phyloP scores from a whole-genome alignment of 2,329 filamentous ascomycete genomes.

The Colletotrichum limetticola region DNA sequence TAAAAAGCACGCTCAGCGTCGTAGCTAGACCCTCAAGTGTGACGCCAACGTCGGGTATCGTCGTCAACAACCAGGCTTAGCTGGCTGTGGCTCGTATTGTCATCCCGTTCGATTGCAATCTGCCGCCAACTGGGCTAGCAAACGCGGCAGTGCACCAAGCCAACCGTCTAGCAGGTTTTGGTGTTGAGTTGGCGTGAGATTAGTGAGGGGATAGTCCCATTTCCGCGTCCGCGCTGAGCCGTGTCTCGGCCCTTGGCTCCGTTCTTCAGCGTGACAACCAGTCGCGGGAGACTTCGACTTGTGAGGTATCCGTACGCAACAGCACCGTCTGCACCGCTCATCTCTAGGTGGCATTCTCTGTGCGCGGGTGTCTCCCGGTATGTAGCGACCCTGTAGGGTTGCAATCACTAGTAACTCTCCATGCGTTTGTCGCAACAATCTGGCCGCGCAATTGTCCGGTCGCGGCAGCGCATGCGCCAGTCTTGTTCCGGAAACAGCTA shows the following conservation, averaged over 20 bases:
- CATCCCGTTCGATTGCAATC: background rate
- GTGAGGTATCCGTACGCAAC: background rate
- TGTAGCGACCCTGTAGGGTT: background rate
- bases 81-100: conserved; percentile 29
- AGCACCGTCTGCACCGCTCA: no score
- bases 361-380: background rate
- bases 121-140: conserved; percentile 23
- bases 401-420: background rate
- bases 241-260: conserved; percentile 26
- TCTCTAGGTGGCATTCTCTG: background rate
- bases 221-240: conserved; percentile 15
- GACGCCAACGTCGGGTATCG: conserved; percentile 9
- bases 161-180: conserved; percentile 4
- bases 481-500: conserved; percentile 7
- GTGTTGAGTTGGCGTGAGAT: conserved; percentile 20
- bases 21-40: conserved; percentile 35
- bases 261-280: conserved; percentile 28
- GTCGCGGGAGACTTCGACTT: background rate
- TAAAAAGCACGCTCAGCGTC: conserved; percentile 34
- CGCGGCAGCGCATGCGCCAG: conserved; percentile 17
- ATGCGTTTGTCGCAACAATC: background rate
- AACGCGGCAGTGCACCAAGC: conserved; percentile 32
- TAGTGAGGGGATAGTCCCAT: conserved; percentile 9
- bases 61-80: conserved; percentile 25
- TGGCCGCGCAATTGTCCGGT: background rate